Evolutionary conservation across 2,329 filamentous ascomycete species (phyloP).

Genomic region (Chaetomium strumarium): DNA sequence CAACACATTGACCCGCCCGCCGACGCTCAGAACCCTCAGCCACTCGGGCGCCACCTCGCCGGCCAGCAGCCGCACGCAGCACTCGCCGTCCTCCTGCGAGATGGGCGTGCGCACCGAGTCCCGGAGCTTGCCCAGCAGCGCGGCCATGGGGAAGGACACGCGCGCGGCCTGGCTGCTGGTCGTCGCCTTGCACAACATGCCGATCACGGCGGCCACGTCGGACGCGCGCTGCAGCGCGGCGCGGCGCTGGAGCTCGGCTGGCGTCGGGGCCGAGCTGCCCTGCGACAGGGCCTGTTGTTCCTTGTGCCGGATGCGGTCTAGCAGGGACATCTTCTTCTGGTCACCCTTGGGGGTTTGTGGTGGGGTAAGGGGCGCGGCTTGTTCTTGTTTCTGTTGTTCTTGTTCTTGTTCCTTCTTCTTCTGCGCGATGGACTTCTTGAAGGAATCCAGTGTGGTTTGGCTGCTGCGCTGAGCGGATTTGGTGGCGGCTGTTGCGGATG

Average conservation of each 20-base stretch:
- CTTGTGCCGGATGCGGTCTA: constrained; percentile 72
- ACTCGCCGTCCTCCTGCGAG: constrained; percentile 45
- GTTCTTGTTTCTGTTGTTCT: constrained; percentile 26
- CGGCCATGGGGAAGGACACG: constrained; percentile 60
- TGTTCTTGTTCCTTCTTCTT: constrained; percentile 43
- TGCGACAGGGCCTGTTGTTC: constrained; percentile 48
- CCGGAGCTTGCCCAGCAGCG: constrained; percentile 57
- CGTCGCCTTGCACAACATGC: constrained; percentile 56
- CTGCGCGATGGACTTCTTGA: constrained; percentile 54
- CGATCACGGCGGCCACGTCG: constrained; percentile 63
- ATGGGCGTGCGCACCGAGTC: constrained; percentile 58
- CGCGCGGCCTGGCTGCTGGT: constrained; percentile 39
- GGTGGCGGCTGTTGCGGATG: constrained; percentile 34
- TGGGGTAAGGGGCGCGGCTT: not conserved
- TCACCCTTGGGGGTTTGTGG: not conserved
- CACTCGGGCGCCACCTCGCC: constrained; percentile 52
- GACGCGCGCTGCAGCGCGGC: constrained; percentile 61
- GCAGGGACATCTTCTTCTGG: constrained; percentile 59
- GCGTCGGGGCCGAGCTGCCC: constrained; percentile 39
- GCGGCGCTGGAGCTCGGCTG: constrained; percentile 53
- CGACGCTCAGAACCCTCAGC: constrained; percentile 47
- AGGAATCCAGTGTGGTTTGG: constrained; percentile 60
- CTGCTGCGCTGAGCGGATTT: not conserved
- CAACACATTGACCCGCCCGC: constrained; percentile 52
- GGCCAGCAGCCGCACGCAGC: constrained; percentile 47